Conservation (phyloP, 495 filamentous ascomycete species). For the Podospora anserina region DNA sequence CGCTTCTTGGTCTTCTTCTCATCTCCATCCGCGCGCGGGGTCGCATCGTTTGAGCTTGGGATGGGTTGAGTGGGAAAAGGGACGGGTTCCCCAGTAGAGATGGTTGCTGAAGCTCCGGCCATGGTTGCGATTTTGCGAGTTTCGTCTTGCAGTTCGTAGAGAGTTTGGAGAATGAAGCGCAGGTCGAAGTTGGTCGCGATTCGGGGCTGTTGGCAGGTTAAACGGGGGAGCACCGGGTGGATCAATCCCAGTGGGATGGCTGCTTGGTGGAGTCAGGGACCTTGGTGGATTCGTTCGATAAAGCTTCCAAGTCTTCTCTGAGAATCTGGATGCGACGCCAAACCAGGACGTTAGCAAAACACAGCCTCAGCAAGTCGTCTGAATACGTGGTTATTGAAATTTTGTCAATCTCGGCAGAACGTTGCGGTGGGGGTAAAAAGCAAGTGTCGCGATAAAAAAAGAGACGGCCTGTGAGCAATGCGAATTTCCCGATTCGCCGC, state of each 20-base stretch:
- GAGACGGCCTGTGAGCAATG: constrained; percentile 22
- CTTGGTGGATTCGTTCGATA: not conserved
- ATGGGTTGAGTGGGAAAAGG: constrained; percentile 33
- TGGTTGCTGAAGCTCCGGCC: constrained; percentile 15
- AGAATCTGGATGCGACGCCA: not conserved
- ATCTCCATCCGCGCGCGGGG: constrained; percentile 36
- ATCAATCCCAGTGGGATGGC: not conserved
- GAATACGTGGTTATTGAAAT: not conserved
- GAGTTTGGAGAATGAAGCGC: not conserved
- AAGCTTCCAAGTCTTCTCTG: not conserved
- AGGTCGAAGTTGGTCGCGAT: not conserved
- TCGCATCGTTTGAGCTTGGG: constrained; percentile 33
- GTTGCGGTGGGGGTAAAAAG: constrained; percentile 23
- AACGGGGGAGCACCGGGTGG: not conserved
- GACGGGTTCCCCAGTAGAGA: constrained; percentile 20
- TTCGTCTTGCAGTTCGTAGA: not conserved
- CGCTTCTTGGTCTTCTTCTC: constrained; percentile 50
- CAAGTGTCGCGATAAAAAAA: constrained; percentile 22
- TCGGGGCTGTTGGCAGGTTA: not conserved
- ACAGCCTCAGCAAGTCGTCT: not conserved
- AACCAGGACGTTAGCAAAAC: not conserved
- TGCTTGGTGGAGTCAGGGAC: not conserved
- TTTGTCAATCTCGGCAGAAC: constrained; percentile 27
- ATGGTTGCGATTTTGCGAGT: not conserved
- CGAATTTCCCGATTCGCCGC: constrained; percentile 31